phyloP scores from a whole-genome alignment of 177 flowering plant species.

The Telopea speciosissima region DNA sequence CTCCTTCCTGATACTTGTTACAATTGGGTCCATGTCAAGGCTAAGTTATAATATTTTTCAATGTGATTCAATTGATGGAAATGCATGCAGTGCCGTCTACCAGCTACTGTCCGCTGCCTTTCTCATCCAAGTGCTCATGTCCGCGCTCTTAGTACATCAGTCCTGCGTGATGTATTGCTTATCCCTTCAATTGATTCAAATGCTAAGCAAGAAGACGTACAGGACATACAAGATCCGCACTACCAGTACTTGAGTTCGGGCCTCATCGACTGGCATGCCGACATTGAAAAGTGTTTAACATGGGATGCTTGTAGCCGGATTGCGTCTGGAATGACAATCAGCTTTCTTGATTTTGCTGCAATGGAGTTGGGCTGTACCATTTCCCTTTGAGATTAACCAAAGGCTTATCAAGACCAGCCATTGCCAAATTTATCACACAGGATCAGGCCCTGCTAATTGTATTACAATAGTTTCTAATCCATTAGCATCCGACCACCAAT shows the following conservation, averaged over 20 bases:
- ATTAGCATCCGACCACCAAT: not conserved
- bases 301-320: constrained; percentile 80
- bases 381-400: constrained; percentile 27
- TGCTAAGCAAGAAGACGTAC: constrained; percentile 23
- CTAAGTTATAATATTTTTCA: not conserved
- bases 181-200: constrained; percentile 35
- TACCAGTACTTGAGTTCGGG: constrained; percentile 32
- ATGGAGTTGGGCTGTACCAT: constrained; percentile 75
- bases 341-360: constrained; percentile 67
- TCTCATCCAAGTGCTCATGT: constrained; percentile 97
- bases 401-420: not conserved
- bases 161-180: constrained; percentile 65
- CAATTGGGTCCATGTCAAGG: not conserved
- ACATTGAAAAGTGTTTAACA: constrained; percentile 69
- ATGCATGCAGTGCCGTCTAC: constrained; percentile 80
- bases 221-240: constrained; percentile 30
- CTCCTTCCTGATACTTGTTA: not conserved
- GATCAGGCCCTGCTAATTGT: not conserved
- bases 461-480: not conserved
- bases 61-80: constrained; percentile 1
- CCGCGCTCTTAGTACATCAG: constrained; percentile 92
- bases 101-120: constrained; percentile 80
- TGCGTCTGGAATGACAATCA: constrained; percentile 47
- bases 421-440: not conserved
- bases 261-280: constrained; percentile 58